Evolutionary conservation across 176 grass and related monocot genomes (phyloP), one percentile per base, ranked within the genome.

Genomic region (Juncus effusus): DNA sequence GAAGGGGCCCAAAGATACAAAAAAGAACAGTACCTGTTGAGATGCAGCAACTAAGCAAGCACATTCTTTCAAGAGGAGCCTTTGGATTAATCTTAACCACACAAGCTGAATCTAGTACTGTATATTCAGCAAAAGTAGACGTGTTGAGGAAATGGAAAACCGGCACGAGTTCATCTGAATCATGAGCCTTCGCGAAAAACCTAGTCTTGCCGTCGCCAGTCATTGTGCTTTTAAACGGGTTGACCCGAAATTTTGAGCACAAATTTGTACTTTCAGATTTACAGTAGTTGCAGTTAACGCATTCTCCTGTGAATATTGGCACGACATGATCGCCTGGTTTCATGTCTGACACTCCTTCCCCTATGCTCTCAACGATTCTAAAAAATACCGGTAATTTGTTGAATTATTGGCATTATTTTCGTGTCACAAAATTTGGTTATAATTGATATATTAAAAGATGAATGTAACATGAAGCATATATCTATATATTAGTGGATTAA

Each of bases 141-240:
- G 94, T 99, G 85, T 93, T 99, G 61, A 99, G 85, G 52, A 99
- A 99, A 52, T 99, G 94, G 57, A 86, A 93, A 3, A 99, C 64
- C 3, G 93, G 83, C 2, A 41, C 65, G 11, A 60, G 56, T 2
- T 60, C 57, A 0, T 1, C 61, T 9, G 70, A 59, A 1, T 64
- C 51, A 0, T 9, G 10, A 16, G 74, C 78, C 2, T 47, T 28
- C 0, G 64, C 71, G 3, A 77, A 63, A 78, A 99, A 99, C 36
- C 94, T 61, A 0, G 94, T 86, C 50, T 77, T 60, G 7, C 73
- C 65, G 12, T 89, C 88, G 16, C 10, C 13, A 7, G 40, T 42
- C 94, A 99, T 99, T 59, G 85, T 83, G 82, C 77, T 82, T 85
- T 69, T 86, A 72, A 82, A 84, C 0, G 80, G 13, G 56, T 92